These are phyloP conservation scores for Cryptosporidium sp. DNA, from an alignment of 169 alveolate genomes.

Conservation along the genomic window DNA sequence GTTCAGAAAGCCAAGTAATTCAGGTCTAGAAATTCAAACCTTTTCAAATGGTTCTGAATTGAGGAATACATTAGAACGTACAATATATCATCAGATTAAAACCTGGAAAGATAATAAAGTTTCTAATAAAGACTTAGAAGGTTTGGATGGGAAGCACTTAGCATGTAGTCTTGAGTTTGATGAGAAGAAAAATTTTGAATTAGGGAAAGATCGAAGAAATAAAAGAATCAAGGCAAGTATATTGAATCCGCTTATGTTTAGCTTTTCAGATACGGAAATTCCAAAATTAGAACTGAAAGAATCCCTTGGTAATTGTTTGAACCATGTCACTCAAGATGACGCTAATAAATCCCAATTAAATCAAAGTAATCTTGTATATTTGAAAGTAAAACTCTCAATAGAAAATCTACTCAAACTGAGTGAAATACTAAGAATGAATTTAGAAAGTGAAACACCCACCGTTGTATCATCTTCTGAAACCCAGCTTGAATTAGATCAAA, in stretches of 20 bases:
- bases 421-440: conserved; percentile 37
- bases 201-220: background rate
- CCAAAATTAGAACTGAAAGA: background rate
- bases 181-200: background rate
- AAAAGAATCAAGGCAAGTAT: background rate
- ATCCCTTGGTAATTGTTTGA: background rate
- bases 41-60: background rate
- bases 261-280: background rate
- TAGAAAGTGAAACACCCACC: conserved; percentile 56
- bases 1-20: background rate
- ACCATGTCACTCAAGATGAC: background rate
- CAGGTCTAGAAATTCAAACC: background rate
- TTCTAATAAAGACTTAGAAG: background rate
- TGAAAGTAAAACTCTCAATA: background rate
- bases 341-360: background rate
- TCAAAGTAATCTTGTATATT: background rate
- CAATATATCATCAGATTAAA: conserved; percentile 30
- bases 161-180: conserved; percentile 3
- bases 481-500: conserved; percentile 30
- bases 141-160: background rate
- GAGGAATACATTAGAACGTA: background rate
- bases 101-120: conserved; percentile 25
- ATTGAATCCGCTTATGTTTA: conserved; percentile 9
- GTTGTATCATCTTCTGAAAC: conserved; percentile 45
- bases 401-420: conserved; percentile 10